Conservation (phyloP, 1,284 basidiomycete species). For the Chalciporus sp. region DNA sequence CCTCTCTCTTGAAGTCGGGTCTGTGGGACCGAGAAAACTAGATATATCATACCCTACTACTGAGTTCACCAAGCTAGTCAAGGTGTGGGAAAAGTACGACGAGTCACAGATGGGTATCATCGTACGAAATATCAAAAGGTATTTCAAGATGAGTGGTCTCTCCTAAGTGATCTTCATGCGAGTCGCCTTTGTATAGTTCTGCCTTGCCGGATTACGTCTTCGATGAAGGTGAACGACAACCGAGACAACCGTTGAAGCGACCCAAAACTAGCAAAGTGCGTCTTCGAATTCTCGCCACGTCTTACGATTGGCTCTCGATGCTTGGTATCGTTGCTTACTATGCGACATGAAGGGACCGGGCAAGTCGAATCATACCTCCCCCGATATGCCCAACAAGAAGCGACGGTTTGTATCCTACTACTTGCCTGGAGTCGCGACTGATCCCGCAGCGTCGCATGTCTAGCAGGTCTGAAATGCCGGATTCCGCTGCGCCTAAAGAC, state of each 20-base stretch:
- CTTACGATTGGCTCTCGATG: conserved; percentile 14
- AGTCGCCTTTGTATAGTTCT: conserved; percentile 46
- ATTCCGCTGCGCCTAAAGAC: conserved; percentile 36
- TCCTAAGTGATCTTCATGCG: conserved; percentile 15
- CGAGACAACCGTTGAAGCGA: conserved; percentile 61
- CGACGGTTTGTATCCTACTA: conserved; percentile 46
- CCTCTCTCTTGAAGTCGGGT: conserved; percentile 51
- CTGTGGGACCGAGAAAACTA: conserved; percentile 75
- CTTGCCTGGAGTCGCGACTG: conserved; percentile 23
- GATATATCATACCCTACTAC: conserved; percentile 98
- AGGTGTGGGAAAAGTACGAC: conserved; percentile 96
- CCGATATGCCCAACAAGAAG: conserved; percentile 78
- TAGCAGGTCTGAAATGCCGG: conserved; percentile 43
- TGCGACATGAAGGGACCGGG: conserved; percentile 52
- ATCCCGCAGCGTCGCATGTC: conserved; percentile 27
- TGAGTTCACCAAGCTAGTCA: conserved; percentile 95
- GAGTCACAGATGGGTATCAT: conserved; percentile 93
- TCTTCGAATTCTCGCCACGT: conserved; percentile 19
- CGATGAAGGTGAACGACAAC: conserved; percentile 76
- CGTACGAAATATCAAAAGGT: conserved; percentile 94
- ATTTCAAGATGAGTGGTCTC: conserved; percentile 30
- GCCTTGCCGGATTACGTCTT: conserved; percentile 83
- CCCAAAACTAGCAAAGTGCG: conserved; percentile 77
- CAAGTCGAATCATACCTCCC: conserved; percentile 64
- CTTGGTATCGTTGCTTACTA: conserved; percentile 21